A percentile compares a stretch with the other conserved stretches of the same genome.
These are phyloP conservation scores for Auricularia cornea DNA, from an alignment of 768 basidiomycete species.

Conservation along the genomic window DNA sequence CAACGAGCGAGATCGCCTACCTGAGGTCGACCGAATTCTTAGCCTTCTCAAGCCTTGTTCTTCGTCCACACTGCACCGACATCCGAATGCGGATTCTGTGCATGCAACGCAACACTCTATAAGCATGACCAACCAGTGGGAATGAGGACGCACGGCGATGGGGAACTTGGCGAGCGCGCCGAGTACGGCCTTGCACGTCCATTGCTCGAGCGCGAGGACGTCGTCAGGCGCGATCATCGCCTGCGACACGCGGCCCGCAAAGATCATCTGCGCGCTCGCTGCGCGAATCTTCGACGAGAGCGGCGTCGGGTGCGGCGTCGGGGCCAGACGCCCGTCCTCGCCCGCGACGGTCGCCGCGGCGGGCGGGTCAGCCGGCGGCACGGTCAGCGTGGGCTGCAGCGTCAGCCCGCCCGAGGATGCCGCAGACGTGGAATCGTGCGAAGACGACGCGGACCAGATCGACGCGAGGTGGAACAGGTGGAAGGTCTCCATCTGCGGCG, in stretches of 20 bases:
- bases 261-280: slow-evolving; percentile 76
- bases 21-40: too few relatives aligned
- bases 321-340: background rate
- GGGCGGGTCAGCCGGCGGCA: slow-evolving; percentile 1
- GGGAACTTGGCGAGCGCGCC: slow-evolving; percentile 12
- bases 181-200: slow-evolving; percentile 30
- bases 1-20: too few relatives aligned
- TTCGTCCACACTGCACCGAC: too few relatives aligned
- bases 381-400: slow-evolving; percentile 17
- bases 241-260: slow-evolving; percentile 62
- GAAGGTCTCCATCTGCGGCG: slow-evolving; percentile 83
- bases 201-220: slow-evolving; percentile 51
- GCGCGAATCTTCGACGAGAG: slow-evolving; percentile 44
- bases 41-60: too few relatives aligned
- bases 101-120: too few relatives aligned
- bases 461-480: slow-evolving; percentile 73
- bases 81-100: too few relatives aligned
- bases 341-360: background rate
- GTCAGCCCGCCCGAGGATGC: slow-evolving; percentile 7
- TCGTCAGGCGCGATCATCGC: slow-evolving; percentile 68
- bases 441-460: slow-evolving; percentile 40
- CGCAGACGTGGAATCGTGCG: slow-evolving; percentile 8
- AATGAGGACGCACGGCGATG: background rate
- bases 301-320: background rate
- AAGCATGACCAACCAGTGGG: too few relatives aligned